phyloP scores from a whole-genome alignment of 345 rosid species.

The Cardiospermum halicacabum region DNA sequence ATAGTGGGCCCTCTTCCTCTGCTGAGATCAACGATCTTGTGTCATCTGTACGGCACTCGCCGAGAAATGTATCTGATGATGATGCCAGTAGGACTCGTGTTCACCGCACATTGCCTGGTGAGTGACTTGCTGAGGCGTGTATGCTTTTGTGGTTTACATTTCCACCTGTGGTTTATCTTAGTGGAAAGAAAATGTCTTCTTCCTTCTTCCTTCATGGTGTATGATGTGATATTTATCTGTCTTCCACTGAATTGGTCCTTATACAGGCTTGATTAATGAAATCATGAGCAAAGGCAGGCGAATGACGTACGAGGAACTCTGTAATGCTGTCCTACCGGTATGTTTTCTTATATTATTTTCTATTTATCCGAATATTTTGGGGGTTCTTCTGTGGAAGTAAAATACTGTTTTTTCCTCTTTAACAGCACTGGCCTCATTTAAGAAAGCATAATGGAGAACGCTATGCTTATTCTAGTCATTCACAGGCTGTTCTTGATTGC shows the following conservation, averaged over 20 bases:
- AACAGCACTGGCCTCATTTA: constrained; percentile 94
- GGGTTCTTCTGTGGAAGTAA: background rate
- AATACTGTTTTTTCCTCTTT: constrained; percentile 12
- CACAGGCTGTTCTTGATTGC: constrained; percentile 99
- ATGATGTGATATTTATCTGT: background rate
- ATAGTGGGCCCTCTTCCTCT: constrained; percentile 80
- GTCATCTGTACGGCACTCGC: constrained; percentile 59
- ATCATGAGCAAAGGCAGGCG: constrained; percentile 93
- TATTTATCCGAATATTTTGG: constrained; percentile 7
- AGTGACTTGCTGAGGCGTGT: background rate
- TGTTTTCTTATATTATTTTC: constrained; percentile 18
- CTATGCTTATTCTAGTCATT: constrained; percentile 94
- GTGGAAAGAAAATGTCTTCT: background rate
- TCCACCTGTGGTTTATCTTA: background rate
- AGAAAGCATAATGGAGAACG: constrained; percentile 99
- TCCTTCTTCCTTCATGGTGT: background rate
- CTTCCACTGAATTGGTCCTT: background rate
- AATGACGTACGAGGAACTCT: constrained; percentile 93
- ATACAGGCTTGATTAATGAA: constrained; percentile 70
- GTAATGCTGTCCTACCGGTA: constrained; percentile 95
- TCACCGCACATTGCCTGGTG: constrained; percentile 82
- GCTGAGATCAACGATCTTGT: constrained; percentile 55
- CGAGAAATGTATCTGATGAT: constrained; percentile 59
- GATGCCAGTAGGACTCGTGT: constrained; percentile 47
- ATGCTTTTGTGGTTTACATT: background rate